Evolutionary conservation across 164 flowering plant species (phyloP), one percentile per base, ranked within the genome.

Genomic region (Platanus orientalis): DNA sequence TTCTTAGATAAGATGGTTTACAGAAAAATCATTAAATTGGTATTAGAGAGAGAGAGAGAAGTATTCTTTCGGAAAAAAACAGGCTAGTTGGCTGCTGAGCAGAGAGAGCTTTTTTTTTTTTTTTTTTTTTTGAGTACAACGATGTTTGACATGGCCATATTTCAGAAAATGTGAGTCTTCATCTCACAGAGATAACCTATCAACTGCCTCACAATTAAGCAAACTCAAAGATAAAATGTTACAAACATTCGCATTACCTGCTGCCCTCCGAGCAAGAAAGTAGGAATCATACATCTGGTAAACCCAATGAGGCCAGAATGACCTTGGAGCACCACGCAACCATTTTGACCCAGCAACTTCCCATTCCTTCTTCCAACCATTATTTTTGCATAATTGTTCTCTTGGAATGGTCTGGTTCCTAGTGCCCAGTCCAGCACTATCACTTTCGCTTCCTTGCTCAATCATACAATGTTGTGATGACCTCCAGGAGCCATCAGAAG

Each of bases 251-350:
- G 68, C 63, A 54, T 36, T 80, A 94, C 99, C 96, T 71, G 94
- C 90, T 19, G 81, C 89, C 60, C 75, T 83, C 63, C 82, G 75
- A 61, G 97, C 92, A 73, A 94, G 99, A 69, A 47, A 76, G 69
- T 81, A 86, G 0, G 96, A 88, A 73, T 94, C 99, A 73, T 85
- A 83, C 99, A 91, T 89, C 17, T 76, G 78, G 64, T 87, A 94
- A 29, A 89, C 97, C 99, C 99, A 94, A 61, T 62, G 57, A 7
- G 97, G 97, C 92, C 84, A 94, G 69, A 79, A 94, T 56, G 96
- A 83, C 73, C 76, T 85, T 32, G 92, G 70, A 71, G 76, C 79
- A 57, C 75, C 70, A 36, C 58, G 76, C 23, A 68, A 65, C 61
- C 60, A 74, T 62, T 61, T 72, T 20, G 73, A 56, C 20, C 59